Evolutionary conservation across 805 yeast species (phyloP), one percentile per base, ranked within the genome.

Genomic region (Maudiozyma saulgeensis): DNA sequence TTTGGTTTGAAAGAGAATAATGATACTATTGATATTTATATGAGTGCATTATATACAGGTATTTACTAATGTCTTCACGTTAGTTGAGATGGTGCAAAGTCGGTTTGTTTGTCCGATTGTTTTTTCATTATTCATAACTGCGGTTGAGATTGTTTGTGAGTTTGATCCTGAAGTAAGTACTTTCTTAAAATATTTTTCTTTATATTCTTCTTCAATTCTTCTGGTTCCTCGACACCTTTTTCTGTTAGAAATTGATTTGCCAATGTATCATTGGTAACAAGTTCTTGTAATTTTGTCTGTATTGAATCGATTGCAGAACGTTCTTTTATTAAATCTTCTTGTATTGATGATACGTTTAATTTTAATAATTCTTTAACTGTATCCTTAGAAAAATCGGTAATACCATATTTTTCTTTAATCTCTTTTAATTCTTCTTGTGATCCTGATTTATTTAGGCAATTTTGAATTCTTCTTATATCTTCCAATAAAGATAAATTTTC

Each of bases 131-230:
- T 21, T 23, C 28, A 32, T 43, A 31, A 18, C 18, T 41, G 32
- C 18, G 12, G 32, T 41, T 41, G 32, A 13, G 12, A 16, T 41
- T 23, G 23, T 21, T 45, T 31, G 9, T 23, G 31, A 21, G 21
- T 39, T 21, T 39, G 42, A 12, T 19, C 42, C 48, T 55, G 56
- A 40, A 64, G 40, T 26, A 80, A 68, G 63, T 75, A 82, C 67
- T 84, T 86, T 62, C 88, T 76, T 57, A 86, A 66, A 43, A 87
- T 67, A 65, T 89, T 89, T 71, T 85, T 87, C 61, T 75, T 80
- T 21, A 82, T 79, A 63, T 74, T 74, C 46, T 69, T 70, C 61
- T 78, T 76, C 53, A 76, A 56, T 26, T 51, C 38, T 18, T 69
- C 66, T 7, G 77, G 75, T 32, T 72, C 54, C 16, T 56, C 56